Evolutionary conservation across 495 filamentous ascomycete species (phyloP), one percentile per base, ranked within the genome.

Genomic region (Cercophora samala): DNA sequence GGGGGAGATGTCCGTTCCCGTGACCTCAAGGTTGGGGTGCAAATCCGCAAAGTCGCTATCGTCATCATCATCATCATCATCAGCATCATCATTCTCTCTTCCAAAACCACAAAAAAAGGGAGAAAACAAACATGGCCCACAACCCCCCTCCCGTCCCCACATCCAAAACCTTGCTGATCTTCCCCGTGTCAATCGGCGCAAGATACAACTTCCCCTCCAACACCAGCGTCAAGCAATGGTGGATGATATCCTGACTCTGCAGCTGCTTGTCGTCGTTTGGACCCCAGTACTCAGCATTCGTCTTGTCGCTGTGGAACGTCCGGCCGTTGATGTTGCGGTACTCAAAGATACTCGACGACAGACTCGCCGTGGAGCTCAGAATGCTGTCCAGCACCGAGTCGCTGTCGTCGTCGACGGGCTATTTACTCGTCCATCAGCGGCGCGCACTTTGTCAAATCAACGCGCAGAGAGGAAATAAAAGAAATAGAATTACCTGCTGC

Each of bases 1-100:
- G 1, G 84, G 81, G 6, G 83, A 86, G 54, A 91, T 79, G 69
- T 91, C 89, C 11, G 87, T 87, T n/a, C 88, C 89, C 56, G 86
- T 76, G 17, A 90, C 80, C 19, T 84, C 78, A 15, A 80, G 74
- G 22, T 73, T 24, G 1, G 86, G 86, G 73, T 79, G 83, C 5
- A 78, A 69, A 67, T 90, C 86, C 25, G 69, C 72, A 60, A 76
- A 74, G 68, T 71, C 75, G 32, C 66, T 67, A 17, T 58, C 8
- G 11, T 46, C 8, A 46, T 17, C 37, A 46, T 2, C 37, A 18
- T 18, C 9, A n/a, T n/a, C 8, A 32, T 3, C 29, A 32, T 32
- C 29, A 32, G 29, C 29, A 32, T 32, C 29, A 32, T 32, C 29
- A 32, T 56, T 64, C 23, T 1, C 32, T n/a, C n/a, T n/a, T n/a